Conservation (phyloP, 2,329 filamentous ascomycete genomes). For the Septoria petroselini region DNA sequence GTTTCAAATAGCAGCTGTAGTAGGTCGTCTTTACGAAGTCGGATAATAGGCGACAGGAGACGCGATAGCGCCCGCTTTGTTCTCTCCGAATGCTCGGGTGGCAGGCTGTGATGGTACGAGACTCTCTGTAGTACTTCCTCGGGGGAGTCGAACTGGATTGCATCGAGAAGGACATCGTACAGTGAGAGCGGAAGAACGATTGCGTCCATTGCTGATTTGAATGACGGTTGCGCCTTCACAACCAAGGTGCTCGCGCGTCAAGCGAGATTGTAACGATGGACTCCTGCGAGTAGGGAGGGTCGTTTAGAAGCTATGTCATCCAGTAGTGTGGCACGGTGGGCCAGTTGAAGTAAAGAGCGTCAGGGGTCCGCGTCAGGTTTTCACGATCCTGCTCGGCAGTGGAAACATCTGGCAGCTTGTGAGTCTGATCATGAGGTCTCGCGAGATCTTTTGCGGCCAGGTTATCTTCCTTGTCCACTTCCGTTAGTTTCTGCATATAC, state of each 20-base stretch:
- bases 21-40: conserved; percentile 1
- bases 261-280: no score
- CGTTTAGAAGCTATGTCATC: background rate
- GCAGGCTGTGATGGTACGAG: conserved; percentile 1
- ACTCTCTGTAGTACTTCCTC: no score
- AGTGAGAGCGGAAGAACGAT: no score
- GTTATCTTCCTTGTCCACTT: background rate
- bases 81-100: conserved; percentile 10
- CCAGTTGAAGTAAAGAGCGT: background rate
- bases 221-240: no score
- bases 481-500: background rate
- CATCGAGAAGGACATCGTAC: no score
- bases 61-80: conserved; percentile 9
- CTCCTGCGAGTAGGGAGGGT: background rate
- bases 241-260: no score
- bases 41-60: conserved; percentile 9
- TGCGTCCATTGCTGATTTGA: no score
- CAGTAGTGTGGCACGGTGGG: background rate
- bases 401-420: background rate
- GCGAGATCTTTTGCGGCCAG: background rate
- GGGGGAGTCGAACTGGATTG: no score
- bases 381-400: background rate
- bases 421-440: background rate
- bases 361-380: background rate
- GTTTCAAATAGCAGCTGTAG: conserved; percentile 1